Evolutionary conservation across 345 rosid species (phyloP).

Genomic region (Chamaenerion angustifolium): DNA sequence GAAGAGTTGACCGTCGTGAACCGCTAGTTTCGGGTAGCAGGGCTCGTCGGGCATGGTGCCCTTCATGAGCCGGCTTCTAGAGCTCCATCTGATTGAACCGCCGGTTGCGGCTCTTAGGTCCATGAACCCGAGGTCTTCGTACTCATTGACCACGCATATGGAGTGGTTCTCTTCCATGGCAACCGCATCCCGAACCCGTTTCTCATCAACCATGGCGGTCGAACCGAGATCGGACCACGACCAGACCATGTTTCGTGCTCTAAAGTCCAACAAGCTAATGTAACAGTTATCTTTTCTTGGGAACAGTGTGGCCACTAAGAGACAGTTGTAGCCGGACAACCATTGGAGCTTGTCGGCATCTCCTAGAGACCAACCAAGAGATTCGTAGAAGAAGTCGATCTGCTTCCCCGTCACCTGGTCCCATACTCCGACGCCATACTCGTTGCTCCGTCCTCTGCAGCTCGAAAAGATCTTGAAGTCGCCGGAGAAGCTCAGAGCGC

Average conservation of each 20-base stretch:
- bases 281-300: slow-evolving; percentile 94
- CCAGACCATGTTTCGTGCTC: slow-evolving; percentile 84
- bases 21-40: slow-evolving; percentile 77
- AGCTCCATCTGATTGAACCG: slow-evolving; percentile 86
- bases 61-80: slow-evolving; percentile 71
- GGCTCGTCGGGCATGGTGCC: slow-evolving; percentile 86
- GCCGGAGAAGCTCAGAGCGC: slow-evolving; percentile 68
- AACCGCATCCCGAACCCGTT: slow-evolving; percentile 82
- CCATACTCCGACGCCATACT: slow-evolving; percentile 96
- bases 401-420: slow-evolving; percentile 79
- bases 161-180: slow-evolving; percentile 82
- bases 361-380: slow-evolving; percentile 80
- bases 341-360: slow-evolving; percentile 92
- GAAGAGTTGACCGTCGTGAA: slow-evolving; percentile 75
- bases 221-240: slow-evolving; percentile 83
- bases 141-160: slow-evolving; percentile 85
- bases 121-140: slow-evolving; percentile 86
- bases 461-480: slow-evolving; percentile 64
- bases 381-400: slow-evolving; percentile 76
- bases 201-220: slow-evolving; percentile 47
- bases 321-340: slow-evolving; percentile 54
- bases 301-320: slow-evolving; percentile 83
- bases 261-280: slow-evolving; percentile 80
- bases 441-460: slow-evolving; percentile 86
- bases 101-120: slow-evolving; percentile 59